Percentiles rank a stretch among this genome's conserved stretches.
Evolutionary conservation across 441 rosid species (phyloP).

Genomic region (Biscutella laevigata): DNA sequence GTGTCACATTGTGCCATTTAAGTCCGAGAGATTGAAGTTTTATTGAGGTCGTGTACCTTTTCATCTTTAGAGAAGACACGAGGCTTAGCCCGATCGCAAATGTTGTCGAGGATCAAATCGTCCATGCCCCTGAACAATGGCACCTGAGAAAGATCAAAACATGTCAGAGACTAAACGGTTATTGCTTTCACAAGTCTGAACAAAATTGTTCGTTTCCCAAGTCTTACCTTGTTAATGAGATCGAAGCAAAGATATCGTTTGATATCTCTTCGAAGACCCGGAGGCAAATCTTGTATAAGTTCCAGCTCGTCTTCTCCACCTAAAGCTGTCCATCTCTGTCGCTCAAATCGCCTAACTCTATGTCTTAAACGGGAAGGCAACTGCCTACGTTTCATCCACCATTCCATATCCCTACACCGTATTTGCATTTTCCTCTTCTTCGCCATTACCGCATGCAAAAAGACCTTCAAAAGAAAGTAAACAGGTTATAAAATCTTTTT

Average conservation of each 20-base stretch:
- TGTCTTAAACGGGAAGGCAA: slow-evolving; percentile 49
- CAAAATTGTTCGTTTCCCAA: not conserved
- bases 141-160: slow-evolving; percentile 28
- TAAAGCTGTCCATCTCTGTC: slow-evolving; percentile 49
- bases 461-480: slow-evolving; percentile 33
- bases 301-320: slow-evolving; percentile 62
- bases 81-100: slow-evolving; percentile 50
- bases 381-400: slow-evolving; percentile 87
- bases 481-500: not conserved
- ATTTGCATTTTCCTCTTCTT: slow-evolving; percentile 62
- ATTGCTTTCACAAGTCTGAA: not conserved
- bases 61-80: slow-evolving; percentile 49
- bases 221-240: slow-evolving; percentile 63
- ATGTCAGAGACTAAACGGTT: not conserved
- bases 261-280: slow-evolving; percentile 70
- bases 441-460: slow-evolving; percentile 48
- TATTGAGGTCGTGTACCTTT: too few relatives aligned
- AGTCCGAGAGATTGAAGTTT: too few relatives aligned
- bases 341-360: slow-evolving; percentile 52
- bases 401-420: slow-evolving; percentile 50
- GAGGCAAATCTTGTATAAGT: slow-evolving; percentile 57
- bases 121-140: slow-evolving; percentile 50
- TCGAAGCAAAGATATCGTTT: slow-evolving; percentile 64
- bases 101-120: slow-evolving; percentile 57
- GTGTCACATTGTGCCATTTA: too few relatives aligned